Base-by-base conservation (phyloP, 2,329 filamentous ascomycete species). In the Escovopsis sp. region DNA sequence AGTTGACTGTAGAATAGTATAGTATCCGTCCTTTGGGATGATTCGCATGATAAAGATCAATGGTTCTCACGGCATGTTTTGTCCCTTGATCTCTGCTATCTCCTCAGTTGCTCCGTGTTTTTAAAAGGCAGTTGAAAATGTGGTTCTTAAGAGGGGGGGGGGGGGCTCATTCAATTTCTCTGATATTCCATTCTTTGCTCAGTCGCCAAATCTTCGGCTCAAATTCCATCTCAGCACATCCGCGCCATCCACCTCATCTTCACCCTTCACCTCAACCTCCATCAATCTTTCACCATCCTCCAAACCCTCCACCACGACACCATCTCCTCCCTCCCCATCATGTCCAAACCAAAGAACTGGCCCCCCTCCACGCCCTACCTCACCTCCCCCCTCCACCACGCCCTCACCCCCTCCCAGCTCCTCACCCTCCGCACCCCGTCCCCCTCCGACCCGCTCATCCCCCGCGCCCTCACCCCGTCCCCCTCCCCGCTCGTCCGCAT, bases 311-410 rank as follows among this genome's bases (percentile, higher is more conserved):
- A n/a, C n/a, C n/a, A n/a, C n/a, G n/a, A n/a, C n/a, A n/a, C n/a
- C n/a, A n/a, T n/a, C n/a, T n/a, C n/a, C n/a, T n/a, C n/a, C n/a
- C n/a, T n/a, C n/a, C n/a, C n/a, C n/a, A n/a, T 29, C 46, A 63
- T 60, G 60, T 52, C 51, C 13, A 56, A 53, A 20, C 74, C 74
- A 2, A 71, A 67, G 47, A 76, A 77, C 56, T 81, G 77, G 77
- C 74, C 76, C 0, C 32, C 59, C 4, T 40, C 59, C 9, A 49
- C 78, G 2, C 61, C 65, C 2, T 81, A 79, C 51, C 65, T 80
- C 38, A 62, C 58, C 2, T 50, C 58, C 3, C 72, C 76, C 2
- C 53, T 60, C 3, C 67, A 72, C 55, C 62, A 62, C 34, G 58
- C 63, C 45, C 53, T 76, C 31, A 61, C 61, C 7, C 53, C 58